Percentiles rank a stretch among this genome's conserved stretches.
Conservation (phyloP, 768 basidiomycete species). For the Leccinum incarnatum region DNA sequence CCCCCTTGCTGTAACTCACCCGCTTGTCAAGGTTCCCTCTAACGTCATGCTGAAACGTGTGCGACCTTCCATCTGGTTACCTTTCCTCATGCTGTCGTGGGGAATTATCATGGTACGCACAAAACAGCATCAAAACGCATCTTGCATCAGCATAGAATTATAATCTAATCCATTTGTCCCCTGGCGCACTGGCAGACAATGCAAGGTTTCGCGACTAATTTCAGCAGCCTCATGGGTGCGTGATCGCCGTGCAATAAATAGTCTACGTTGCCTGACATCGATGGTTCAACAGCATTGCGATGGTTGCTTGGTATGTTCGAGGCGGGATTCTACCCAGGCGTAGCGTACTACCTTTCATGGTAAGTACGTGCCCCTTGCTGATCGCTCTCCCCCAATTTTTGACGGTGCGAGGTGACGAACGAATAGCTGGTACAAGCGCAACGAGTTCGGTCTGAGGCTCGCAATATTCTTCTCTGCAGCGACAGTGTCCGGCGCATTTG, state of each 20-base stretch:
- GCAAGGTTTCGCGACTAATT: constrained; percentile 70
- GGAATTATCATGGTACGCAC: constrained; percentile 65
- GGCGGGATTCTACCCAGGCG: constrained; percentile 42
- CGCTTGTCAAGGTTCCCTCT: constrained; percentile 52
- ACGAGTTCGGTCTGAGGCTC: constrained; percentile 66
- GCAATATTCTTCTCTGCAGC: constrained; percentile 77
- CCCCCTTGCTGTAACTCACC: not conserved
- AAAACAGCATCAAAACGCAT: not conserved
- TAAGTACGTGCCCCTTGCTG: constrained; percentile 28
- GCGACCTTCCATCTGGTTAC: constrained; percentile 76
- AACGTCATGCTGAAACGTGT: constrained; percentile 72
- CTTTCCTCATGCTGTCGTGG: constrained; percentile 70
- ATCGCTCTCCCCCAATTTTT: constrained; percentile 23
- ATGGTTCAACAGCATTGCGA: constrained; percentile 48
- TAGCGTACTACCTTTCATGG: constrained; percentile 75
- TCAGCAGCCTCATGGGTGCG: constrained; percentile 63
- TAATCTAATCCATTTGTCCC: constrained; percentile 1
- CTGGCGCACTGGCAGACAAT: constrained; percentile 47
- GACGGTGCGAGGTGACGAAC: constrained; percentile 30
- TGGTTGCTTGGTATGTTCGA: constrained; percentile 76
- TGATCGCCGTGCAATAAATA: not conserved
- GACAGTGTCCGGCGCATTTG: constrained; percentile 80
- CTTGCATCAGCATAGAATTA: not conserved
- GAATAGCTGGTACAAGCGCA: constrained; percentile 61
- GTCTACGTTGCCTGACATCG: not conserved